Base-by-base conservation (phyloP, 208 protist genomes). In the Crithidia expoeki region DNA sequence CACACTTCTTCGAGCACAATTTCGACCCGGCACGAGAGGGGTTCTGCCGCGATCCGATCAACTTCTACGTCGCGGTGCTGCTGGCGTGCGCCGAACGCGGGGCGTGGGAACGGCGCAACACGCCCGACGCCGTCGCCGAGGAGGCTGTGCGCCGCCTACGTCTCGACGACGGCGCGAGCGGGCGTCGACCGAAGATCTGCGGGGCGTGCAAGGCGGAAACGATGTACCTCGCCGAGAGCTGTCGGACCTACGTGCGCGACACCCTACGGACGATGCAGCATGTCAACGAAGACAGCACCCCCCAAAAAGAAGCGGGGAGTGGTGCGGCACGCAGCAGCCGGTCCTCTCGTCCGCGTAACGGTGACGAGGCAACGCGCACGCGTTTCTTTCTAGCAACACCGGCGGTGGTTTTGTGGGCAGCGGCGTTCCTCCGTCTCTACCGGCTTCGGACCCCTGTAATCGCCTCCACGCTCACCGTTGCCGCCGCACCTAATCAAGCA, bases 341-440 rank as follows among this genome's bases (percentile, higher is more conserved):
- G n/a, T n/a, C n/a, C n/a, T n/a, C n/a, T n/a, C n/a, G n/a, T n/a
- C n/a, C n/a, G n/a, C n/a, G n/a, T n/a, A n/a, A n/a, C n/a, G n/a
- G n/a, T n/a, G n/a, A n/a, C n/a, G n/a, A n/a, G 17, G 44, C 38
- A 27, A 28, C 55, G 12, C 53, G 32, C 33, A 61, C 70, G 16
- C 76, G 81, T 21, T 72, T 83, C 55, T 86, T 83, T 46, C 70
- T 86, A 7, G 64, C 74, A 36, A 86, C 81, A 9, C 68, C 81
- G 17, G 81, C 74, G 0, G 70, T 86, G 5, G 81, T 79, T 28
- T 78, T 77, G 65, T 86, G 81, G 81, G 55, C 71, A 9, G 60
- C 56, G 10, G 61, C 55, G 16, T 86, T 83, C 36, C 51, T 86
- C 52, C 68, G 77, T 50, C 65, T 80, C 4, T 69, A 80, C 74